Base-by-base conservation (phyloP, 73 alveolate species). In the Uronychia setigera region DNA sequence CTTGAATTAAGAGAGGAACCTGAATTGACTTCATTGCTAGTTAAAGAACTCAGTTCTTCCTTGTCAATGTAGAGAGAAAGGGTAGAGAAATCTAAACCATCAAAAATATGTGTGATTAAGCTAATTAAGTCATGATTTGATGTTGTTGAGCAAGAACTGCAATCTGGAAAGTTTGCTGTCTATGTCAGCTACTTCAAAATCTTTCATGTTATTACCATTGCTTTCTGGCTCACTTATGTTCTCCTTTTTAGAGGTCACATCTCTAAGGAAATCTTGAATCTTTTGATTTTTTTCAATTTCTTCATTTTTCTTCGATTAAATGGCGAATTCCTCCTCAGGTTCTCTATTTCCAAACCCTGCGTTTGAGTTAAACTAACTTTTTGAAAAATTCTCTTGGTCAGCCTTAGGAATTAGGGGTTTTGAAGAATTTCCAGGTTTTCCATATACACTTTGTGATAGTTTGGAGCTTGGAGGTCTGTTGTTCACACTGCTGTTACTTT, bases 41-140 rank as follows among this genome's bases (percentile, higher is more conserved):
- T n/a, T 9, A 79, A 1, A 25, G 32, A 32, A 58, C 1, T 26
- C 59, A 25, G 58, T 1, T 34, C 35, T 87, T 58, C 95, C 77
- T 27, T n/a, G n/a, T n/a, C n/a, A n/a, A n/a, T n/a, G n/a, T n/a
- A n/a, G n/a, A n/a, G n/a, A n/a, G n/a, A n/a, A n/a, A n/a, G n/a
- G n/a, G n/a, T n/a, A n/a, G n/a, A n/a, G n/a, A n/a, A n/a, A n/a
- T n/a, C n/a, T n/a, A n/a, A n/a, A n/a, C n/a, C n/a, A n/a, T n/a
- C n/a, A n/a, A n/a, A n/a, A n/a, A n/a, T n/a, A n/a, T n/a, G n/a
- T n/a, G n/a, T n/a, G n/a, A n/a, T n/a, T n/a, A n/a, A n/a, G n/a
- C n/a, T n/a, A n/a, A n/a, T n/a, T n/a, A n/a, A n/a, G n/a, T n/a
- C n/a, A n/a, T n/a, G n/a, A n/a, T n/a, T n/a, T n/a, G n/a, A n/a